Percentiles rank a stretch among this genome's conserved stretches.
Evolutionary conservation across 306 rosid species (phyloP).

Genomic region (Dalbergia cochinchinensis): DNA sequence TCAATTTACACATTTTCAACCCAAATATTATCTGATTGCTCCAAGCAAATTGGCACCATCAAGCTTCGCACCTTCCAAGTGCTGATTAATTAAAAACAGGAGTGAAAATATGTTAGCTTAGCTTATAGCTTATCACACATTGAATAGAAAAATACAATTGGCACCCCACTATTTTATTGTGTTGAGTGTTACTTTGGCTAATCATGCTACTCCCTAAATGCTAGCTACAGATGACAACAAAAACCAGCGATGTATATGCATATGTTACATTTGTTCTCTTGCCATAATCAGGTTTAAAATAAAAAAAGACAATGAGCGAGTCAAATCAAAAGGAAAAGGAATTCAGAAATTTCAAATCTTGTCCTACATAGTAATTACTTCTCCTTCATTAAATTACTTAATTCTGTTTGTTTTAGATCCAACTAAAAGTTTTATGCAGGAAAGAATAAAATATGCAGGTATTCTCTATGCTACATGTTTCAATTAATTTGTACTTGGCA

Average conservation of each 20-base stretch:
- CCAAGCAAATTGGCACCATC: slow-evolving; percentile 95
- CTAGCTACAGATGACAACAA: neutral
- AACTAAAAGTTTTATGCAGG: neutral
- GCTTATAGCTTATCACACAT: neutral
- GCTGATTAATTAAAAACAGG: slow-evolving; percentile 48
- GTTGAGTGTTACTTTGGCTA: neutral
- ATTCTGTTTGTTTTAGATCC: neutral
- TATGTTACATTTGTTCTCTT: neutral
- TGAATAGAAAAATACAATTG: slow-evolving; percentile 4
- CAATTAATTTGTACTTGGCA: neutral
- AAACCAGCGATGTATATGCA: neutral
- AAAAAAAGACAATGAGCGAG: neutral
- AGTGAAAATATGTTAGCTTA: neutral
- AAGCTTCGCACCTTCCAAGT: slow-evolving; percentile 90
- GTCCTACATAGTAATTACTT: neutral
- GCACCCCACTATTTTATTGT: neutral
- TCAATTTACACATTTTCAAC: slow-evolving; percentile 6
- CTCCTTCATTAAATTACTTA: slow-evolving; percentile 10
- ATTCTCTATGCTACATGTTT: neutral
- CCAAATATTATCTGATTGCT: slow-evolving; percentile 67
- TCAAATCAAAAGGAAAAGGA: slow-evolving; percentile 7
- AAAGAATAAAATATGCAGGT: neutral
- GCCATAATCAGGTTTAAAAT: slow-evolving; percentile 1
- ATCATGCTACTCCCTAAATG: slow-evolving; percentile 7
- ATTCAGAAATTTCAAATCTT: slow-evolving; percentile 3